Evolutionary conservation across 2,329 filamentous ascomycete genomes (phyloP), one percentile per base, ranked within the genome.

Genomic region (Talaromyces piceae): DNA sequence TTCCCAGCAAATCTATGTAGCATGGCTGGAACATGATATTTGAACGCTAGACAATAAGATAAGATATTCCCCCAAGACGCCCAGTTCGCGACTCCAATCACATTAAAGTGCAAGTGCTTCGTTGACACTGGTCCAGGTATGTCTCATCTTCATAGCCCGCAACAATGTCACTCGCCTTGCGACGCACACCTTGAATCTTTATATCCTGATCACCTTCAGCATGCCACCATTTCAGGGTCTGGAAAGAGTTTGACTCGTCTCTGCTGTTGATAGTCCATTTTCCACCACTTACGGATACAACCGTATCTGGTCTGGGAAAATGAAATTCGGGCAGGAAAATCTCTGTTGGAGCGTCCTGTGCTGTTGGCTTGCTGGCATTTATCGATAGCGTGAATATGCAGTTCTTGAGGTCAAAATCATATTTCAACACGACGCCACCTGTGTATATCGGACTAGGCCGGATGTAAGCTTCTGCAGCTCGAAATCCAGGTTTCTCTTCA

Each of bases 211-310:
- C 82, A 2, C 91, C 93, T 51, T 86, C 84, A 1, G 81, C 82
- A 70, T 98, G 91, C 91, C 91, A 96, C 93, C 93, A 98, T 59
- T 81, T 82, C 56, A 98, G 71, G 57, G 80, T 80, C 72, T 96
- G 91, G 54, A 89, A 74, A 58, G 82, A 73, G 4, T 81, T 82
- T 0, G 81, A 82, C 7, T 82, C 78, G 51, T 90, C 86, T 54
- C 90, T 84, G 4, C 75, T 79, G 58, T 82, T 83, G 54, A 97
- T 88, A 59, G 86, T 83, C 91, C 91, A 98, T 64, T 91, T 93
- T 5, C 94, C 94, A 0, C 86, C 87, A 47, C 82, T 88, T 25
- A 90, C 86, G 49, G 86, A 79, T 3, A 98, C 83, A 0, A 77
- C 77, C 33, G 83, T 87, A 41, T 81, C 76, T 45, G 85, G 80